A percentile compares a stretch with the other conserved stretches of the same genome.
phyloP scores from a whole-genome alignment of 192 early-diverging fungal genomes.

The Gryganskiella cystojenkinii region DNA sequence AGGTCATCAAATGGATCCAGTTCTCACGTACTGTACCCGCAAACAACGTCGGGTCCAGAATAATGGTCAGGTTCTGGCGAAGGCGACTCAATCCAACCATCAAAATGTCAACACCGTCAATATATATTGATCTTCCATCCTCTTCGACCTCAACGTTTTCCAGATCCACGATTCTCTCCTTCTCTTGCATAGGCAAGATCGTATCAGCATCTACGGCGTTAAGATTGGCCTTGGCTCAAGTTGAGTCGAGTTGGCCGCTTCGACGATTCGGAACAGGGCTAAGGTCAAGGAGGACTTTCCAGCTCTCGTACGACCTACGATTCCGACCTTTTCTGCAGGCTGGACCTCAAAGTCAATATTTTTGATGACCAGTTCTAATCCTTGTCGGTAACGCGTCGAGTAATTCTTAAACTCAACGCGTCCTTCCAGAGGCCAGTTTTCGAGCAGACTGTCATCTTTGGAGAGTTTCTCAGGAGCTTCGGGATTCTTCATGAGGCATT shows the following conservation, averaged over 20 bases:
- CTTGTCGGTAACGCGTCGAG: constrained; percentile 85
- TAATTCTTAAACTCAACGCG: constrained; percentile 77
- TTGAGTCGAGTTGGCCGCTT: constrained; percentile 53
- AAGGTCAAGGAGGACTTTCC: constrained; percentile 63
- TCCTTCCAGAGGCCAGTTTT: constrained; percentile 81
- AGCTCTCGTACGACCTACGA: constrained; percentile 67
- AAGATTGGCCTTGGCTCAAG: constrained; percentile 25
- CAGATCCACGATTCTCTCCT: constrained; percentile 26
- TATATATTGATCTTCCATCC: constrained; percentile 54
- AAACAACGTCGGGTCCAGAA: no score
- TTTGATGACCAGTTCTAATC: constrained; percentile 81
- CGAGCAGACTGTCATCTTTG: constrained; percentile 55
- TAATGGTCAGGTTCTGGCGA: no score
- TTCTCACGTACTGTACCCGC: no score
- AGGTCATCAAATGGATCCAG: no score
- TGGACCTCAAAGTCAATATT: constrained; percentile 64
- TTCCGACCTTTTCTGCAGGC: constrained; percentile 76
- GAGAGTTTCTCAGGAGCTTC: constrained; percentile 75
- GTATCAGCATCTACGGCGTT: constrained; percentile 11
- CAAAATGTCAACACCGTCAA: constrained; percentile 12
- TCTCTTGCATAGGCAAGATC: background rate
- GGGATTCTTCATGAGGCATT: constrained; percentile 83
- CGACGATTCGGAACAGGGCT: constrained; percentile 60
- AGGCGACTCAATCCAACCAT: no score
- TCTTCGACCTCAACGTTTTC: constrained; percentile 43